Evolutionary conservation across 768 basidiomycete genomes (phyloP), one percentile per base, ranked within the genome.

Genomic region (Paxillus involutus): DNA sequence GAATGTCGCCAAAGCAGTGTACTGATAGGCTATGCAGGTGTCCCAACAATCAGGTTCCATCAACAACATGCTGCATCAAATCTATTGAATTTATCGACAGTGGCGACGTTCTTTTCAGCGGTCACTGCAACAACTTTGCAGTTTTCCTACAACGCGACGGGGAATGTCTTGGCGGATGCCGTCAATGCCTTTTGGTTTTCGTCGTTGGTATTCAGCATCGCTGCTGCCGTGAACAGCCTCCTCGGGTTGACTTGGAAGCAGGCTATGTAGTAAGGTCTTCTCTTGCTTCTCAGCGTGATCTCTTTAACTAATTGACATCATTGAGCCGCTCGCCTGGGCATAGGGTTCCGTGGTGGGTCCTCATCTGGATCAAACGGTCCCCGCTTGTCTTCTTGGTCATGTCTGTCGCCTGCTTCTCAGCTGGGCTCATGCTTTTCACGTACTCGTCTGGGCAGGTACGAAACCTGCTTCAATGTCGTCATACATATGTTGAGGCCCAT

Each of bases 301-400:
- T 47, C 48, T 44, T 56, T 6, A 16, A 21, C 56, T 59, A 40
- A 60, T 61, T 65, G 52, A 62, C 59, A 55, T 55, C 58, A 60
- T 52, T 10, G 51, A 80, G 79, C 55, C 80, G 80, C 33, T 82
- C 80, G 6, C 80, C 80, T 49, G 77, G 79, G 49, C 76, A 81
- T 59, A 76, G 79, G 56, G 80, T 81, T 47, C 80, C 80, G 9
- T 81, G 80, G 79, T 81, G 80, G 80, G 78, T 82, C 21, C 66
- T 80, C 40, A 91, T 91, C 60, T 92, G 88, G 89, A 91, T 91
- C 73, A 91, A 91, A 65, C 77, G 89, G 35, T 89, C 88, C 6
- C 89, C 89, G 13, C 76, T 92, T 33, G 86, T 91, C 57, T 90
- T 91, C 73, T 81, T 91, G 44, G 89, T 91, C 55, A 77, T 91